Conservation (phyloP, 208 protist genomes). For the Wallacemonas sp. region DNA sequence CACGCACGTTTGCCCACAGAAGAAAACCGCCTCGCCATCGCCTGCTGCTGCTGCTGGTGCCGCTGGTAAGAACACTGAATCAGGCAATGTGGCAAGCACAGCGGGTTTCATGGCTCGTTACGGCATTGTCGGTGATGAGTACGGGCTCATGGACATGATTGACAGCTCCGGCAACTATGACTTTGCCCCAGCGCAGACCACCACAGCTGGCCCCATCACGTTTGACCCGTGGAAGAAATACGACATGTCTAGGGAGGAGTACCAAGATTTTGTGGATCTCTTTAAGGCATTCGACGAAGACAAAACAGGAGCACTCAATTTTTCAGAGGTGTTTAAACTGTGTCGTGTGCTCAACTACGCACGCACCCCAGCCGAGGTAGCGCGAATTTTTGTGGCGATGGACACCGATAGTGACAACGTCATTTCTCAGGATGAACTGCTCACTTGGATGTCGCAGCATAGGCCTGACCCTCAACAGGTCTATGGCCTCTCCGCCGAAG, state of each 20-base stretch:
- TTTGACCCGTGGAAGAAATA: slow-evolving; percentile 27
- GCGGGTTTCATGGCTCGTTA: background rate
- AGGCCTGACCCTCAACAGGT: slow-evolving; percentile 26
- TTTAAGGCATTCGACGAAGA: slow-evolving; percentile 40
- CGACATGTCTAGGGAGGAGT: slow-evolving; percentile 35
- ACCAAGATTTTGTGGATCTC: slow-evolving; percentile 33
- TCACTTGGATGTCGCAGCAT: slow-evolving; percentile 27
- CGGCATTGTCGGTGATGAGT: background rate
- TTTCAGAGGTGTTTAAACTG: slow-evolving; percentile 23
- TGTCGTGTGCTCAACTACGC: slow-evolving; percentile 46
- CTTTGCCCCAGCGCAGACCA: no score
- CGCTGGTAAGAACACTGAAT: background rate
- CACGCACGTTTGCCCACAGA: slow-evolving; percentile 26
- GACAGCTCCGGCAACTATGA: no score
- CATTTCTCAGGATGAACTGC: slow-evolving; percentile 38
- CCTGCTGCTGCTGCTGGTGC: no score
- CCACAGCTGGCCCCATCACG: no score
- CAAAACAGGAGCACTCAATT: slow-evolving; percentile 29
- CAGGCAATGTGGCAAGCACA: no score
- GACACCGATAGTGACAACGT: slow-evolving; percentile 32
- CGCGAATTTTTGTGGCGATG: slow-evolving; percentile 44
- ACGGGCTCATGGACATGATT: no score
- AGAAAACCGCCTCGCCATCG: background rate
- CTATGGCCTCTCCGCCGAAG: slow-evolving; percentile 28
- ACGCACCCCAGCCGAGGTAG: slow-evolving; percentile 26